Evolutionary conservation across 2,329 filamentous ascomycete genomes (phyloP).

Genomic region (Diplodia scrobiculata): DNA sequence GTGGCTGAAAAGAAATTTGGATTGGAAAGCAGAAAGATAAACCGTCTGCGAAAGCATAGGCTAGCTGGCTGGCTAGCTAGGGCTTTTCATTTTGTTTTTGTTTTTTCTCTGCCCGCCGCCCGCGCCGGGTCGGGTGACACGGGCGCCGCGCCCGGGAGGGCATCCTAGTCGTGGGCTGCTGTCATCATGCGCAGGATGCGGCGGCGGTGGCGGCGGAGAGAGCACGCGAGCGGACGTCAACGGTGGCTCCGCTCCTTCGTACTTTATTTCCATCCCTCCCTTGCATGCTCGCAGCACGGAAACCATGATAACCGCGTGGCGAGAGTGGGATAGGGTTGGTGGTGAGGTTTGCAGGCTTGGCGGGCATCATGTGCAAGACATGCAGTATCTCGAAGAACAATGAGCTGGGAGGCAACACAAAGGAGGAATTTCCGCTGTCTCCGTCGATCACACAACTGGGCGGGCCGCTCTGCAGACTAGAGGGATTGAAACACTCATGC

Average conservation of each 20-base stretch:
- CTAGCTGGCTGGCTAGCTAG: neutral
- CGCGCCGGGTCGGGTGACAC: neutral
- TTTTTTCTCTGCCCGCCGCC: neutral
- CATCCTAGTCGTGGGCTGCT: neutral
- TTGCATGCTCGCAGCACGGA: neutral
- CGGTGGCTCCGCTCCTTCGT: neutral
- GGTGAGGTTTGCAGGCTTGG: neutral
- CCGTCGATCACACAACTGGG: neutral
- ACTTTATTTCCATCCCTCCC: neutral
- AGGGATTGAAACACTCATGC: conserved; percentile 6
- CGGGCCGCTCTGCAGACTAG: neutral
- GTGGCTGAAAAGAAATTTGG: neutral
- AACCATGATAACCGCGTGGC: neutral
- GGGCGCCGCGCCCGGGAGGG: neutral
- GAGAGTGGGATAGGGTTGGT: neutral
- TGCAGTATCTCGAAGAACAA: neutral
- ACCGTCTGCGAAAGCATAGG: neutral
- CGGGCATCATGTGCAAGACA: conserved; percentile 9
- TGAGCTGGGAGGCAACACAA: neutral
- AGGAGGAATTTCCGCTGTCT: conserved; percentile 11
- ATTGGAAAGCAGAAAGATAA: neutral
- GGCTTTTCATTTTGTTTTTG: neutral
- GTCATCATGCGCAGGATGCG: neutral
- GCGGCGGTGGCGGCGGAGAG: neutral
- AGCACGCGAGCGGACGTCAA: neutral